These are phyloP conservation scores for Daldinia bambusicola DNA, from an alignment of 495 filamentous ascomycete genomes.

Conservation along the genomic window DNA sequence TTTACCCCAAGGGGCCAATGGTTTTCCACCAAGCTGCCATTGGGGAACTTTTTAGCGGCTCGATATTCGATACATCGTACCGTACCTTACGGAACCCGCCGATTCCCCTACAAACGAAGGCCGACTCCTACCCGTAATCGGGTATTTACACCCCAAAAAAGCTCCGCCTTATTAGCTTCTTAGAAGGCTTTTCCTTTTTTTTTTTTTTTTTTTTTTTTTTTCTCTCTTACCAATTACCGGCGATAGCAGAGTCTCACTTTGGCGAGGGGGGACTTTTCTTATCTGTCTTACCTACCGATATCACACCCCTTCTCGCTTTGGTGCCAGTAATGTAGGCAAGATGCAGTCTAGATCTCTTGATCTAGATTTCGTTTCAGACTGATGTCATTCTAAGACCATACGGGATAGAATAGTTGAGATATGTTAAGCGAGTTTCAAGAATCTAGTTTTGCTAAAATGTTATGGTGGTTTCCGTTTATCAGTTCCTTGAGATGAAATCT, in stretches of 20 bases:
- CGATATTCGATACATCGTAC: slow-evolving; percentile 23
- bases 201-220: too few species aligned
- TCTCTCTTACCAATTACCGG: background rate
- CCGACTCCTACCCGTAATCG: slow-evolving; percentile 41
- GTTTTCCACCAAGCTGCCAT: background rate
- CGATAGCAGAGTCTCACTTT: background rate
- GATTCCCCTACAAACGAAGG: slow-evolving; percentile 30
- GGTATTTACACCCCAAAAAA: background rate
- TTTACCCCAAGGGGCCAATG: too few species aligned
- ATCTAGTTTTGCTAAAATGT: background rate
- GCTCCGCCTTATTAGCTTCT: slow-evolving; percentile 2
- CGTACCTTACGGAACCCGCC: slow-evolving; percentile 38
- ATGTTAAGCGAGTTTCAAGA: background rate
- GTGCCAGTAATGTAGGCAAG: slow-evolving; percentile 5
- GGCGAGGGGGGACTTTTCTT: background rate
- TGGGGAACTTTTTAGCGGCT: slow-evolving; percentile 26
- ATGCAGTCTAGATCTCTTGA: slow-evolving; percentile 4
- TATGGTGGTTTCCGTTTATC: too few species aligned
- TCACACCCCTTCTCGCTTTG: background rate
- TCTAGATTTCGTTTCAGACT: background rate
- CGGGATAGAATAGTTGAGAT: background rate
- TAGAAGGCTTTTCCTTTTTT: background rate
- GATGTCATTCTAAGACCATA: background rate
- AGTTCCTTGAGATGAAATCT: too few species aligned
- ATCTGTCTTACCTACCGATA: slow-evolving; percentile 4